Evolutionary conservation across 306 rosid species (phyloP), one percentile per base, ranked within the genome.

Genomic region (Geum urbanum): DNA sequence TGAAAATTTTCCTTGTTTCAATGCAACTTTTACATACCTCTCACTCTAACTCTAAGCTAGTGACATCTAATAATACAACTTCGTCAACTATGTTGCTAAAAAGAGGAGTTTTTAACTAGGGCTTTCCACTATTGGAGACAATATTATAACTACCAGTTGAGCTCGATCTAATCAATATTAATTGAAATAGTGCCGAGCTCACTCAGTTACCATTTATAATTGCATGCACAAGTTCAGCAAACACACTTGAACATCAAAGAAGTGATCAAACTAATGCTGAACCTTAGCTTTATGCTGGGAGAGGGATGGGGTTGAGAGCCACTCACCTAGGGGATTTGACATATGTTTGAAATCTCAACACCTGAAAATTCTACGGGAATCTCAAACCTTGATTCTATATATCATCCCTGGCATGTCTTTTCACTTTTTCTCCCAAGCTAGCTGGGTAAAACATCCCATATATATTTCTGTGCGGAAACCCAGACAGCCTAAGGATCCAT

Each of bases 381-480:
- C 27, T 24, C 27, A 24, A 24, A 24, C 27, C 27, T 24, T 24
- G 27, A 24, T 24, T 24, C 27, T 24, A 24, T 24, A 24, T 24
- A 24, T 24, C 27, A 24, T 24, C 27, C 0, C 27, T 24, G 27
- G 27, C 27, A 24, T 24, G 27, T 24, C 27, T 24, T 24, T 24
- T 2, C 27, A 24, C 27, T 24, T 24, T 24, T 24, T 24, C 27
- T 24, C 27, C 27, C 27, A 24, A 24, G 27, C 27, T 24, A 24
- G 27, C 0, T 24, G 2, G 27, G 27, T 24, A 24, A 24, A 24
- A 24, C 27, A 24, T 24, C 27, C 27, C 27, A 24, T 24, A 24
- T 24, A 81, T 63, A 1, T 72, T 81, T 84, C 85, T 76, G 85
- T 77, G 85, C 80, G 75, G 59, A 62, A 54, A 57, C 74, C 47